Evolutionary conservation across 2,329 filamentous ascomycete genomes (phyloP).

Genomic region (Paecilomyces niveus): DNA sequence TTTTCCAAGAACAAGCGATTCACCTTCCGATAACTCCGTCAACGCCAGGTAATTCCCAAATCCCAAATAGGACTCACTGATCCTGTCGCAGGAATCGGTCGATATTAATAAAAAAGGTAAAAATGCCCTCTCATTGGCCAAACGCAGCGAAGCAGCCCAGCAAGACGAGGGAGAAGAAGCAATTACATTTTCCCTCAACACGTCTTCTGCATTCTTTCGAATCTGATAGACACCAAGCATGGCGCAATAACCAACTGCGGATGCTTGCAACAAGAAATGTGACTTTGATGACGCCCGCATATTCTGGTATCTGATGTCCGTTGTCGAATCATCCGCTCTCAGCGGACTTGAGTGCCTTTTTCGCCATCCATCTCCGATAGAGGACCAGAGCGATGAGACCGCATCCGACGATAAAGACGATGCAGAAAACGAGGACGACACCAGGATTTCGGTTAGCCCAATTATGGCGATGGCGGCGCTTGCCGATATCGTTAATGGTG

Average conservation of each 20-base stretch:
- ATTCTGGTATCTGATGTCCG: neutral
- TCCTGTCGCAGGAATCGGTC: neutral
- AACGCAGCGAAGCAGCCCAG: neutral
- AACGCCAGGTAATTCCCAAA: neutral
- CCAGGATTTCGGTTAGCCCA: slow-evolving; percentile 53
- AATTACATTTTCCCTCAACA: too few relatives aligned
- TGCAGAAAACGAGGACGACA: slow-evolving; percentile 56
- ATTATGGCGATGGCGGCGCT: slow-evolving; percentile 31
- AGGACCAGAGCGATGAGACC: slow-evolving; percentile 46
- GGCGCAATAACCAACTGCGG: neutral
- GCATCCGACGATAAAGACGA: slow-evolving; percentile 50
- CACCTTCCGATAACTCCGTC: neutral
- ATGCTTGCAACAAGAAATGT: neutral
- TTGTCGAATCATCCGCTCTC: slow-evolving; percentile 5
- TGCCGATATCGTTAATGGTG: neutral
- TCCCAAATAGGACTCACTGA: neutral
- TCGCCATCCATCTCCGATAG: slow-evolving; percentile 36
- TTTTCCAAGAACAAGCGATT: neutral
- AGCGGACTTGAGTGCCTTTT: slow-evolving; percentile 17
- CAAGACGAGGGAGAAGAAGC: neutral
- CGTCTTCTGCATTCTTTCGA: neutral
- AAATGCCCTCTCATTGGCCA: neutral
- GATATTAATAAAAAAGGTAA: neutral
- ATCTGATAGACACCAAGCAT: neutral
- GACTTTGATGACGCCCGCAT: neutral